Conservation (phyloP, 75 land plant genomes). For the Pinus albicaulis region DNA sequence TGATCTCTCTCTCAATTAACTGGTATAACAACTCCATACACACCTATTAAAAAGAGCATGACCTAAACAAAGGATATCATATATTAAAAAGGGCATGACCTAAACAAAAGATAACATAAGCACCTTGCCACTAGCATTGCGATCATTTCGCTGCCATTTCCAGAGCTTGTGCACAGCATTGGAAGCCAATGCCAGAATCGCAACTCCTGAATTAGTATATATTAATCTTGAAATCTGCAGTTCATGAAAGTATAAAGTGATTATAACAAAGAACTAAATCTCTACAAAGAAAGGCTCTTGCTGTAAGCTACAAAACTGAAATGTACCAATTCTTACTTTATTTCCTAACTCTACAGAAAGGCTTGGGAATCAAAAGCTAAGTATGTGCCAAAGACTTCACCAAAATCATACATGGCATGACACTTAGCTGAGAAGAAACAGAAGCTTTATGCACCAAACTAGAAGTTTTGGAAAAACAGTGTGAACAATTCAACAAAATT, state of each 20-base stretch:
- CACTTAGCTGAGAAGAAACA: not conserved
- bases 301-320: too few relatives aligned
- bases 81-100: not conserved
- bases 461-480: too few relatives aligned
- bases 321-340: too few relatives aligned
- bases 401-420: not conserved
- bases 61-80: not conserved
- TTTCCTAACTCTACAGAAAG: too few relatives aligned
- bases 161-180: slow-evolving; percentile 72
- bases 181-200: slow-evolving; percentile 64
- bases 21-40: not conserved
- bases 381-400: not conserved
- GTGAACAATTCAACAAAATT: too few relatives aligned
- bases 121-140: slow-evolving; percentile 65
- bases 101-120: not conserved
- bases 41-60: not conserved
- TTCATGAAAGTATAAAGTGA: not conserved
- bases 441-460: too few relatives aligned
- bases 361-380: too few relatives aligned
- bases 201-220: slow-evolving; percentile 65
- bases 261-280: not conserved
- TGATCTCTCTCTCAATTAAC: not conserved
- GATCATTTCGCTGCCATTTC: slow-evolving; percentile 69
- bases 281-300: too few relatives aligned
- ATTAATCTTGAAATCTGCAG: slow-evolving; percentile 67